A percentile compares a stretch with the other conserved stretches of the same genome.
Conservation (phyloP, 345 rosid genomes). For the Pistacia integerrima region DNA sequence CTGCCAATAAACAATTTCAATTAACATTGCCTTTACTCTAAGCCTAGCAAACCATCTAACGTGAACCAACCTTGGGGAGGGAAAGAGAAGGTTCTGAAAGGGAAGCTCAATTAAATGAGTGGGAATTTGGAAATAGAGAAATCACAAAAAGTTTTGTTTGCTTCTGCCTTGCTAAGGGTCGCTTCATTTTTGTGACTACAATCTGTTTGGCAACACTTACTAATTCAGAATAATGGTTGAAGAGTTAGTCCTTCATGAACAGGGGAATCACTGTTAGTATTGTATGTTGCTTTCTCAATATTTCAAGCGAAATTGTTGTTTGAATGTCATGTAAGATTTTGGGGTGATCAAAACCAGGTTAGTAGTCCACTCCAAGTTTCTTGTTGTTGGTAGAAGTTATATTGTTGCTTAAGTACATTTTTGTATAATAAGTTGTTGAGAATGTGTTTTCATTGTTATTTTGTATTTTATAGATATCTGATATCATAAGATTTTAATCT, state of each 20-base stretch:
- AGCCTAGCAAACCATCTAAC: neutral
- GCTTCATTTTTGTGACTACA: neutral
- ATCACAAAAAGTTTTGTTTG: too few species aligned
- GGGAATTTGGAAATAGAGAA: neutral
- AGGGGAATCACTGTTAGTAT: neutral
- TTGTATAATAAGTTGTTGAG: neutral
- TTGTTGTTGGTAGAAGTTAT: neutral
- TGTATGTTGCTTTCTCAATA: conserved; percentile 1
- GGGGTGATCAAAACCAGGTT: neutral
- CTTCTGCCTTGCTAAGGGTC: neutral
- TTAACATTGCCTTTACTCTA: neutral
- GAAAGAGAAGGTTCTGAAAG: neutral
- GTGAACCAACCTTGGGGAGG: neutral
- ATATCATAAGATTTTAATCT: neutral
- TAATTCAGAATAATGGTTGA: neutral
- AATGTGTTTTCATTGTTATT: neutral
- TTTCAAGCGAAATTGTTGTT: neutral
- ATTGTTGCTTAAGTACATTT: neutral
- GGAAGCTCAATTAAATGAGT: neutral
- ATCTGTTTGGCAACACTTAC: neutral
- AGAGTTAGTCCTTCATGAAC: neutral
- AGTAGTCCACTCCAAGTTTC: neutral
- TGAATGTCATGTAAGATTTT: neutral
- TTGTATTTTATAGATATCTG: neutral
- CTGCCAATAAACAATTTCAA: too few species aligned